Percentiles rank a stretch among this genome's conserved stretches.
Conservation (phyloP, 129 eudicot species). For the Arctium lappa region DNA sequence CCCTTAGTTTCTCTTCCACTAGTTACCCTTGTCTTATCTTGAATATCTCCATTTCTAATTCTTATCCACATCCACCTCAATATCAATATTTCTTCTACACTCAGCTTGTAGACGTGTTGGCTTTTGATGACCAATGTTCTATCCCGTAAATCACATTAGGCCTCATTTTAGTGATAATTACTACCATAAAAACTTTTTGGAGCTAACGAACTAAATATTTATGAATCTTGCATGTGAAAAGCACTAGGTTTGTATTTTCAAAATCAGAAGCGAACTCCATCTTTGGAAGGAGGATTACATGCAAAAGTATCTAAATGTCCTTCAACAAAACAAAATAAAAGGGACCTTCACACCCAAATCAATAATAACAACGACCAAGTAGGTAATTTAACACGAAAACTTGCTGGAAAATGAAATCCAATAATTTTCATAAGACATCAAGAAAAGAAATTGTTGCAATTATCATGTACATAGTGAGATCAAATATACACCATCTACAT, state of each 20-base stretch:
- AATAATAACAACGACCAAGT: background rate
- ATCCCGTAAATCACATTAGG: no score
- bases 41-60: no score
- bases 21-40: no score
- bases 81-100: no score
- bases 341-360: background rate
- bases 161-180: background rate
- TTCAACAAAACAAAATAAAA: background rate
- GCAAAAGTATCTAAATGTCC: background rate
- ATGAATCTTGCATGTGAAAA: background rate
- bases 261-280: no score
- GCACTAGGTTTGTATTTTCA: background rate
- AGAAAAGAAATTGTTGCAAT: background rate
- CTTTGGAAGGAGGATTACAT: no score
- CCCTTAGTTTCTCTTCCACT: no score
- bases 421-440: background rate
- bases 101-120: no score
- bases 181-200: background rate
- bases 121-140: no score
- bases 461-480: background rate
- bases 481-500: background rate
- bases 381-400: background rate
- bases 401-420: background rate
- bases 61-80: no score
- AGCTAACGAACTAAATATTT: no score